phyloP scores from a whole-genome alignment of 441 rosid genomes.

The Erysimum cheiri region DNA sequence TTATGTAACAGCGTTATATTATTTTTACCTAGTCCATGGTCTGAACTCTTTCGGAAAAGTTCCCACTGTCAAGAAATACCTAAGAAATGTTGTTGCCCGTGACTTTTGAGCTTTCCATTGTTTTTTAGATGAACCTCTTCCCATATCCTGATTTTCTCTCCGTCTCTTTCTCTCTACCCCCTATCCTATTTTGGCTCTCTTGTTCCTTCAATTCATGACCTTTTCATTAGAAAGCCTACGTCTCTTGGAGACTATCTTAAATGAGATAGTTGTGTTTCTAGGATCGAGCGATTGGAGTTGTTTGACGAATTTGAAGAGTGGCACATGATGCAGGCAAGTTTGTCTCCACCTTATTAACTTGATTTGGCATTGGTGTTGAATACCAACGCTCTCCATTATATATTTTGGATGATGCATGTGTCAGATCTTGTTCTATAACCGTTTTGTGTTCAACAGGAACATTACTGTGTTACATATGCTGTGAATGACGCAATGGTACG shows the following conservation, averaged over 20 bases:
- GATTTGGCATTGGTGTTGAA: slow-evolving; percentile 8
- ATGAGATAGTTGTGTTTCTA: slow-evolving; percentile 47
- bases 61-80: slow-evolving; percentile 37
- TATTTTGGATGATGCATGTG: neutral
- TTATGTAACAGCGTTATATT: slow-evolving; percentile 22
- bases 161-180: neutral
- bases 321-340: slow-evolving; percentile 99
- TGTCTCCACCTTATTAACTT: slow-evolving; percentile 30
- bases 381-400: slow-evolving; percentile 12
- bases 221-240: slow-evolving; percentile 37
- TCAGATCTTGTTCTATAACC: neutral
- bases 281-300: slow-evolving; percentile 92
- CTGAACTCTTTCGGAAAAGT: slow-evolving; percentile 30
- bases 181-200: slow-evolving; percentile 4
- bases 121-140: slow-evolving; percentile 8
- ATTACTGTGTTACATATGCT: slow-evolving; percentile 82
- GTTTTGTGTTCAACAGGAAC: slow-evolving; percentile 42
- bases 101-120: slow-evolving; percentile 9
- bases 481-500: slow-evolving; percentile 86
- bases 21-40: slow-evolving; percentile 6
- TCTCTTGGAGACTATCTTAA: slow-evolving; percentile 22
- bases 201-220: slow-evolving; percentile 15
- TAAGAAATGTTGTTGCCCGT: slow-evolving; percentile 21
- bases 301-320: slow-evolving; percentile 99
- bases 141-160: neutral